Evolutionary conservation across 495 filamentous ascomycete genomes (phyloP).

Genomic region (Letharia columbiana): DNA sequence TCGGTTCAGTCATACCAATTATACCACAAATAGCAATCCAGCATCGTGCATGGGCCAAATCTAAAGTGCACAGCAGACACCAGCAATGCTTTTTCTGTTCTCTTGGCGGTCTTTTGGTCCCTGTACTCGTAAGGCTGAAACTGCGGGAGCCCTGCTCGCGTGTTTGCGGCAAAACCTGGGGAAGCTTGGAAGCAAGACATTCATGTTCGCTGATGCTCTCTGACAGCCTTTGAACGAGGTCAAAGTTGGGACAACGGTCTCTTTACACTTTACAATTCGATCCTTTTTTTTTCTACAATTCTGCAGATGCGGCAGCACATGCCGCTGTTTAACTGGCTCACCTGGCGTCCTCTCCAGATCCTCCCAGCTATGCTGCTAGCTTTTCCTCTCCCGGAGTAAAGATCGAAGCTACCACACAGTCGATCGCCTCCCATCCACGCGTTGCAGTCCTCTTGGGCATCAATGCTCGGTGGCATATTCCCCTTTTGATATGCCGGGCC

Average conservation of each 20-base stretch:
- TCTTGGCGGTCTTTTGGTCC: no score
- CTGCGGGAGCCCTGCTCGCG: no score
- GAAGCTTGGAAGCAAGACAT: background rate
- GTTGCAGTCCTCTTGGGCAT: constrained; percentile 59
- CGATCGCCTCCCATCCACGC: constrained; percentile 48
- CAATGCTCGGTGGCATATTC: constrained; percentile 52
- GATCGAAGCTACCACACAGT: constrained; percentile 21
- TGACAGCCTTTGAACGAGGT: background rate
- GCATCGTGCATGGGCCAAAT: background rate
- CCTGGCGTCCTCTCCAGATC: constrained; percentile 27
- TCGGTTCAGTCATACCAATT: background rate
- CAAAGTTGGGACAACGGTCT: background rate
- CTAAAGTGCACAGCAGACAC: no score
- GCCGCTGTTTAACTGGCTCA: constrained; percentile 10
- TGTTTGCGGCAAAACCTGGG: background rate
- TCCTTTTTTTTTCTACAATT: background rate
- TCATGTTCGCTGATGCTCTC: background rate
- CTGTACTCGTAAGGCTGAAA: no score
- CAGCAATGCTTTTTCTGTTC: no score
- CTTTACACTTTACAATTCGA: background rate
- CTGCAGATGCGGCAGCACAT: constrained; percentile 25
- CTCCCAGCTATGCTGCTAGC: constrained; percentile 23
- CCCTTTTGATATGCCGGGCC: constrained; percentile 52
- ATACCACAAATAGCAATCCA: background rate
- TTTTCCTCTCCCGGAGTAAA: constrained; percentile 17